Evolutionary conservation across 257 asterid genomes (phyloP).

Genomic region (Solanum medicagineum): DNA sequence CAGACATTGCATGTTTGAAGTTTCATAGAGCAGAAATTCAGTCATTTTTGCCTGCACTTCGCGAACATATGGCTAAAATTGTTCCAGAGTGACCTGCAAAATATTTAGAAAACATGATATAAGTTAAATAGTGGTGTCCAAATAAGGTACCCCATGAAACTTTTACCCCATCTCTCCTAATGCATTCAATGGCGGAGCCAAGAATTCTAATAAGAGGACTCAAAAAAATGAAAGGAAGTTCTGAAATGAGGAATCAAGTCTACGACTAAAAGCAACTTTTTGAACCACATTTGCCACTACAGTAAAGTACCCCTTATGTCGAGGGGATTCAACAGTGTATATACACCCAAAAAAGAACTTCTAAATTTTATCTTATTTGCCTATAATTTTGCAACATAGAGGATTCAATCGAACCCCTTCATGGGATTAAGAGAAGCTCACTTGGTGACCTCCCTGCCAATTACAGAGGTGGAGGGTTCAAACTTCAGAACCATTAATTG

Average conservation of each 20-base stretch:
- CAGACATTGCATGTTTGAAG: no score
- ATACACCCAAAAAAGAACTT: not conserved
- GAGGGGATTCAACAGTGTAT: not conserved
- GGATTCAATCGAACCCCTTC: not conserved
- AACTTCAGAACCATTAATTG: not conserved
- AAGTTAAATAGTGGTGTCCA: no score
- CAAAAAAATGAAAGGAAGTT: not conserved
- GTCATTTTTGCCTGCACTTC: no score
- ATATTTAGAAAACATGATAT: no score
- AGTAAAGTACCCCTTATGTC: not conserved
- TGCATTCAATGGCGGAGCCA: not conserved
- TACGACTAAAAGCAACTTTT: not conserved
- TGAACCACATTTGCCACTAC: not conserved
- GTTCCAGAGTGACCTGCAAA: no score
- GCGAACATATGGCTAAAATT: no score
- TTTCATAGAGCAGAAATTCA: no score
- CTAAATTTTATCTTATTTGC: not conserved
- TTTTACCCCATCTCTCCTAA: no score
- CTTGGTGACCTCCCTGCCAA: not conserved
- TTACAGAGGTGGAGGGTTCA: not conserved
- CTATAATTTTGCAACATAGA: not conserved
- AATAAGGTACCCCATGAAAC: no score
- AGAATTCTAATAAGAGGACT: not conserved
- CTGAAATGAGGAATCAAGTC: not conserved
- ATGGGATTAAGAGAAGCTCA: not conserved